A percentile compares a stretch with the other conserved stretches of the same genome.
phyloP scores from a whole-genome alignment of 2,329 filamentous ascomycete genomes.

The Intubia oerlemansii region DNA sequence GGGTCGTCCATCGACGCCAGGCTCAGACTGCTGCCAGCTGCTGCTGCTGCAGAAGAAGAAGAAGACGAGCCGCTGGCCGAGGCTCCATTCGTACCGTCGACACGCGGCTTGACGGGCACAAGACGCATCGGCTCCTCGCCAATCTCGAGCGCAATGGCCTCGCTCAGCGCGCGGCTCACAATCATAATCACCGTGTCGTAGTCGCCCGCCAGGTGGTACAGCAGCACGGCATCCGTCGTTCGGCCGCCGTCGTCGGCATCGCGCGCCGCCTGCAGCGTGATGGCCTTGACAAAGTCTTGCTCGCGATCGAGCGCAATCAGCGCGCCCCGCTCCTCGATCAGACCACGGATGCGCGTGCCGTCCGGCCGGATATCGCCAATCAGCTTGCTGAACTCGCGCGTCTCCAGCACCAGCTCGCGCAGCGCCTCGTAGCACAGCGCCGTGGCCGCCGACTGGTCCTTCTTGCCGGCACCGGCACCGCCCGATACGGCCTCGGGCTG shows the following conservation, averaged over 20 bases:
- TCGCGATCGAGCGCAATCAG: slow-evolving; percentile 65
- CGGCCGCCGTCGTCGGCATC: slow-evolving; percentile 89
- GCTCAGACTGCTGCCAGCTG: slow-evolving; percentile 35
- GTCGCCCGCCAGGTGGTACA: slow-evolving; percentile 88
- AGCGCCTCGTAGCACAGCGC: slow-evolving; percentile 77
- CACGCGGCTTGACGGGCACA: slow-evolving; percentile 58
- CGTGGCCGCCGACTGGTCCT: slow-evolving; percentile 39
- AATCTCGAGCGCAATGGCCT: slow-evolving; percentile 70
- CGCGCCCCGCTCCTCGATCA: slow-evolving; percentile 66
- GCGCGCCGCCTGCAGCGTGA: slow-evolving; percentile 78
- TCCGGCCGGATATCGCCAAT: slow-evolving; percentile 80
- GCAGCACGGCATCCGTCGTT: slow-evolving; percentile 76
- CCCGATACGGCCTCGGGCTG: no score
- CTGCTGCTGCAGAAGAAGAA: slow-evolving; percentile 37
- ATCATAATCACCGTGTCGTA: slow-evolving; percentile 88
- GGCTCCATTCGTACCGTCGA: slow-evolving; percentile 14
- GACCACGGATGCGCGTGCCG: slow-evolving; percentile 64
- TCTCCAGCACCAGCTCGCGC: slow-evolving; percentile 88
- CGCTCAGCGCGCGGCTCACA: slow-evolving; percentile 73
- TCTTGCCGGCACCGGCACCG: slow-evolving; percentile 30
- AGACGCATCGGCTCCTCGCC: slow-evolving; percentile 62
- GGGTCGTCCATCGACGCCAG: slow-evolving; percentile 38
- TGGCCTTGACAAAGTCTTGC: slow-evolving; percentile 71
- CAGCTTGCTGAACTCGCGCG: slow-evolving; percentile 81
- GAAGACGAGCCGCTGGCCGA: slow-evolving; percentile 18